These are phyloP conservation scores for Yamadazyma tumulicola DNA, from an alignment of 805 yeast genomes.

Conservation along the genomic window DNA sequence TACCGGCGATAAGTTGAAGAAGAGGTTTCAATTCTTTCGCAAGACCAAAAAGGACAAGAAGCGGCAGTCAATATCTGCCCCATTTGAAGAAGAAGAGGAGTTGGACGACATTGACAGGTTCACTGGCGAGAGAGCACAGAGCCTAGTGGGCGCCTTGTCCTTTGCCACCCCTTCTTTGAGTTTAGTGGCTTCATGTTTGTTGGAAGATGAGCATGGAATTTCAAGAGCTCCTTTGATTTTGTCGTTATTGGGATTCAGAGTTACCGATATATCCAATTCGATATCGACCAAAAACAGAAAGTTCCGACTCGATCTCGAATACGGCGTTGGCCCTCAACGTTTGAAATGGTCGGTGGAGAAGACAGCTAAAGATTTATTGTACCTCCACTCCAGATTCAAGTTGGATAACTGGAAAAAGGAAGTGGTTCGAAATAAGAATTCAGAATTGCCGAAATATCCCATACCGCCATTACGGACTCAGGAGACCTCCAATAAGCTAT, in stretches of 20 bases:
- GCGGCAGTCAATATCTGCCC: conserved; percentile 14
- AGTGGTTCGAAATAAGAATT: conserved; percentile 27
- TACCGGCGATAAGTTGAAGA: conserved; percentile 3
- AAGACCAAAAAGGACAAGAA: conserved; percentile 20
- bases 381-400: conserved; percentile 66
- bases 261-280: conserved; percentile 48
- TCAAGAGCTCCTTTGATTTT: conserved; percentile 80
- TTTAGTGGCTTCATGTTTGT: conserved; percentile 68
- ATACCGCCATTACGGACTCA: conserved; percentile 32
- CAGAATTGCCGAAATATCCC: conserved; percentile 45
- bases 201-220: conserved; percentile 71
- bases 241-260: conserved; percentile 64
- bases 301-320: conserved; percentile 74
- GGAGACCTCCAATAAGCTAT: neutral
- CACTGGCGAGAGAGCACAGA: conserved; percentile 36
- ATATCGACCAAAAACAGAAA: conserved; percentile 39
- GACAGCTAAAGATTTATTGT: conserved; percentile 67
- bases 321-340: conserved; percentile 80
- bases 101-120: conserved; percentile 20
- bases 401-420: conserved; percentile 38
- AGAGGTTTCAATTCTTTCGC: conserved; percentile 23
- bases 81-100: conserved; percentile 12
- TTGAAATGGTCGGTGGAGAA: conserved; percentile 78
- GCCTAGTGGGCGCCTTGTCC: conserved; percentile 41
- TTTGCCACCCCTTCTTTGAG: conserved; percentile 74